phyloP scores from a whole-genome alignment of 495 filamentous ascomycete species.

The Clavariopsis aquatica region DNA sequence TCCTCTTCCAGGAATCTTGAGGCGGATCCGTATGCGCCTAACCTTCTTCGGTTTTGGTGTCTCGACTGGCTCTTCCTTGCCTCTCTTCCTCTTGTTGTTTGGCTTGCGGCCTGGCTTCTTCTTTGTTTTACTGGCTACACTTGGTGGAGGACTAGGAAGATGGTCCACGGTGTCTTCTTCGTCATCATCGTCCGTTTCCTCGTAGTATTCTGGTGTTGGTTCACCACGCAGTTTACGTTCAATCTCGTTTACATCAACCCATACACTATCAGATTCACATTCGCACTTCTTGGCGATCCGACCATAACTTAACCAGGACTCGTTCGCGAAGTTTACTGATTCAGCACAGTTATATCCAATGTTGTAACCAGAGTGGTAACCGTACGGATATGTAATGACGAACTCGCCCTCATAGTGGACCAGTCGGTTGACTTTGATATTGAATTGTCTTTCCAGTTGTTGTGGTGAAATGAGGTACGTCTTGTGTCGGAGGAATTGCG shows the following conservation, averaged over 20 bases:
- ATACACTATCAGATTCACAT: constrained; percentile 94
- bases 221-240: constrained; percentile 92
- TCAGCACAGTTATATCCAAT: constrained; percentile 98
- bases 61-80: constrained; percentile 55
- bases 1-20: constrained; percentile 69
- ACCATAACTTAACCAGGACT: constrained; percentile 92
- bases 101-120: constrained; percentile 34
- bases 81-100: constrained; percentile 61
- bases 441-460: constrained; percentile 79
- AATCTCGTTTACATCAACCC: constrained; percentile 94
- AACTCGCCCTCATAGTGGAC: constrained; percentile 98
- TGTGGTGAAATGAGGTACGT: constrained; percentile 95
- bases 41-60: constrained; percentile 58
- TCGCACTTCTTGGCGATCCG: constrained; percentile 96
- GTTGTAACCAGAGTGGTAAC: constrained; percentile 98
- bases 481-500: constrained; percentile 96
- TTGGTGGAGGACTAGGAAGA: constrained; percentile 78
- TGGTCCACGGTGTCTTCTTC: constrained; percentile 68
- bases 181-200: constrained; percentile 77
- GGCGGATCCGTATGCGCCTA: constrained; percentile 71
- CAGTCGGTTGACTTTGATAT: constrained; percentile 91
- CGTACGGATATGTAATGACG: constrained; percentile 97
- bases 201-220: constrained; percentile 80
- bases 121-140: constrained; percentile 64
- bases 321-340: constrained; percentile 96